Evolutionary conservation across 2,329 filamentous ascomycete species (phyloP), one percentile per base, ranked within the genome.

Genomic region (Aspergillus hortae): DNA sequence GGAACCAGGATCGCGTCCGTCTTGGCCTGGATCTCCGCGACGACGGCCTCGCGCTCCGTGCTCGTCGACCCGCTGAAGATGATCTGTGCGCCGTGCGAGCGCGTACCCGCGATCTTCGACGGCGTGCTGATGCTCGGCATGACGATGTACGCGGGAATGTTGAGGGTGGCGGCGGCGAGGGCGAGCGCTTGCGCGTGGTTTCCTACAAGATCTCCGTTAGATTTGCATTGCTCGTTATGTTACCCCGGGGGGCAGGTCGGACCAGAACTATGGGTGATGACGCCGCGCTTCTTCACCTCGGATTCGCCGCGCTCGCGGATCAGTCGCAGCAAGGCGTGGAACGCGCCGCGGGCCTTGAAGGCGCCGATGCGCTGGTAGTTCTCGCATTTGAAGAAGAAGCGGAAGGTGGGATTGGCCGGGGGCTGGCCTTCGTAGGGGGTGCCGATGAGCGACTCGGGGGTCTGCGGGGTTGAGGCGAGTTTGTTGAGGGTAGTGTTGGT

Each of bases 121-220:
- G 88, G 82, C 0, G 89, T 87, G 51, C 86, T 87, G 66, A 94
- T 94, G n/a, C 74, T 70, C 0, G 92, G 92, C 92, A 97, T 97
- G 53, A 97, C 86, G 65, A 97, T 92, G 74, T 92, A 84, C 0
- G 90, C 90, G 10, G 87, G 86, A 56, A 96, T 85, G 48, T 78
- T 75, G 66, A 87, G 83, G 35, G 86, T 86, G 15, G 78, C 79
- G 2, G 92, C 91, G 0, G 92, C 92, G 46, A 96, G 86, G 2
- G 92, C 84, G 51, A 97, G 84, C 1, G 94, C 92, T 77, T 96
- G 91, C 0, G 92, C 92, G 68, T 97, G 94, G 74, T 97, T 97
- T 54, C 92, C 92, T 92, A 57, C 3, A 15, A 5, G 25, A 30
- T 30, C 6, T 11, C 10, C 1, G 14, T 25, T 30, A n/a, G 7